Evolutionary conservation across 2,329 filamentous ascomycete genomes (phyloP), one percentile per base, ranked within the genome.

Genomic region (Hymenoscyphus linearis): DNA sequence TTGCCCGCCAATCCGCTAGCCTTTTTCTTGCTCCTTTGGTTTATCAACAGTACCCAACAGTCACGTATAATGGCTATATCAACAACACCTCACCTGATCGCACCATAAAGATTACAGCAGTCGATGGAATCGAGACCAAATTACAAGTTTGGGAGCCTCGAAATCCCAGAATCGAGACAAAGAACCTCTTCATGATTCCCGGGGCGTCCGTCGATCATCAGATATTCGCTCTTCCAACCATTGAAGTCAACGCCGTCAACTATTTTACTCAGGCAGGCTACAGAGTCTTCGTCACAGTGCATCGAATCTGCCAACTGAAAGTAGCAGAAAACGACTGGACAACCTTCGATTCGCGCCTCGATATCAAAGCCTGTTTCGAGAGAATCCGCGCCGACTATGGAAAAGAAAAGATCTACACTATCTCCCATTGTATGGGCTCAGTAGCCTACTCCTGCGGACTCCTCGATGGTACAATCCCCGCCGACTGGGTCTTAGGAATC

Each of bases 391-490:
- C 73, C 9, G 57, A 68, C 25, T 56, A 72, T 65, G 63, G 69
- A 60, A 64, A 71, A n/a, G 66, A 71, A 25, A 78, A 76, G 56
- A 73, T 85, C 37, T 87, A 88, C 71, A 79, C 79, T 2, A 77
- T 88, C 37, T 78, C 81, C 1, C 85, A 88, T 72, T 88, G 85
- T 71, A 83, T 86, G 78, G 85, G 85, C 27, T 81, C 82, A 52
- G 83, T 87, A 0, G 82, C 85, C 1, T 78, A 84, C 58, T 74
- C 82, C 0, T 74, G 78, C 3, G 85, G 84, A n/a, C 75, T 88
- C 0, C 77, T 88, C 1, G 83, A 85, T 69, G 84, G 85, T 40
- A 82, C 81, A 0, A 83, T 88, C 57, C 82, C 83, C 0, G 66
- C 78, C 0, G 70, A 71, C 47, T 87, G 84, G 83, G 78, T 88